Conservation (phyloP, 1,284 basidiomycete species). For the Wolfiporia cocos region DNA sequence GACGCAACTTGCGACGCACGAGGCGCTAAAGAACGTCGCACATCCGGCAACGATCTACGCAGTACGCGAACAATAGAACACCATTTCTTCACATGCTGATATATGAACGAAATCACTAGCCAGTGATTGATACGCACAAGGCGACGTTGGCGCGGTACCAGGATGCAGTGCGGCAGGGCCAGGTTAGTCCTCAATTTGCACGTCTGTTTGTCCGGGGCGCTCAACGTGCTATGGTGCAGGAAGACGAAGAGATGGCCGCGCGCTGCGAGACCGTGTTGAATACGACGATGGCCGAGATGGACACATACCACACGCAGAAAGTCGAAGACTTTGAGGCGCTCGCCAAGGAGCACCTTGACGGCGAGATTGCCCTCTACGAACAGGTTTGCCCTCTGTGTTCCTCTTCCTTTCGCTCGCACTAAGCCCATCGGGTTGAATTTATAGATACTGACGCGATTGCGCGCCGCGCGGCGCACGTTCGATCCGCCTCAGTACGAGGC, state of each 20-base stretch:
- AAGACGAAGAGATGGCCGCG: conserved; percentile 59
- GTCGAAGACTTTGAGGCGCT: conserved; percentile 58
- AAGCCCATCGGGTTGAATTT: too few species aligned
- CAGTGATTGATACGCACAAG: conserved; percentile 66
- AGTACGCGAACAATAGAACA: conserved; percentile 30
- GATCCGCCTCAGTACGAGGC: conserved; percentile 40
- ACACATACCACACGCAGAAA: conserved; percentile 73
- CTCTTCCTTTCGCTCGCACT: too few species aligned
- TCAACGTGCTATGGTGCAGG: conserved; percentile 30
- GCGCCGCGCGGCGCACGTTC: conserved; percentile 45
- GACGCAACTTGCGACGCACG: conserved; percentile 68
- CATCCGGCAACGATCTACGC: conserved; percentile 69
- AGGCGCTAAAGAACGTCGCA: conserved; percentile 67
- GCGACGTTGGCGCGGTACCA: conserved; percentile 61
- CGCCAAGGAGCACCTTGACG: conserved; percentile 65
- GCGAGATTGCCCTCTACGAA: conserved; percentile 70
- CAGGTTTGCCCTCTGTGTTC: conserved; percentile 41
- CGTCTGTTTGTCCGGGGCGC: neutral
- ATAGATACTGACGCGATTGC: conserved; percentile 52
- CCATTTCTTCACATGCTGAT: too few species aligned
- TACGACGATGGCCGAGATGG: conserved; percentile 83
- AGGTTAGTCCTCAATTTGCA: conserved; percentile 27
- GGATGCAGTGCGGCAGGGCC: conserved; percentile 36
- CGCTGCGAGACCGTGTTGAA: conserved; percentile 86
- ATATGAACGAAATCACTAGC: too few species aligned